Evolutionary conservation across 2,329 filamentous ascomycete species (phyloP).

Genomic region (Sarocladium strictum): DNA sequence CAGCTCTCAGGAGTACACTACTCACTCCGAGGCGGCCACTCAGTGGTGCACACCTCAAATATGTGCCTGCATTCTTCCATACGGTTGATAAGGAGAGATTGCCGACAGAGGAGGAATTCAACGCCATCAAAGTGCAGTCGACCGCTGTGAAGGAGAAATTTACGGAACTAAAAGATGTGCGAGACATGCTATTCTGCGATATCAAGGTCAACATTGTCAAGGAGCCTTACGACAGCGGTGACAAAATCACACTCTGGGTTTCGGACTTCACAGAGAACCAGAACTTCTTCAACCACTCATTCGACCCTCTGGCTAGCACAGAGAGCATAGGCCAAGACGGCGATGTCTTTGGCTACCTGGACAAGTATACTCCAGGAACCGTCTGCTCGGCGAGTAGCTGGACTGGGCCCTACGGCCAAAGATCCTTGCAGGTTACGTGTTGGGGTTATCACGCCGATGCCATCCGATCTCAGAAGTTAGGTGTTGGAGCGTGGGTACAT

Average conservation of each 20-base stretch:
- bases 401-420: conserved; percentile 68
- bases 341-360: conserved; percentile 50
- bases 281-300: conserved; percentile 48
- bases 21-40: conserved; percentile 16
- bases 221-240: conserved; percentile 35
- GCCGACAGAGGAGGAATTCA: conserved; percentile 38
- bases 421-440: conserved; percentile 64
- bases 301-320: conserved; percentile 22
- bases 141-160: conserved; percentile 50
- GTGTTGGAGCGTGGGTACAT: conserved; percentile 54
- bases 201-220: conserved; percentile 65
- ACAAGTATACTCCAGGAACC: conserved; percentile 15
- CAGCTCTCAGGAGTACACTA: conserved; percentile 19
- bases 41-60: conserved; percentile 28
- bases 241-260: conserved; percentile 60
- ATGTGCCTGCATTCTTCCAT: conserved; percentile 44
- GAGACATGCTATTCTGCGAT: conserved; percentile 54
- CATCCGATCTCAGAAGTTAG: conserved; percentile 46
- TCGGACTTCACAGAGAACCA: conserved; percentile 77
- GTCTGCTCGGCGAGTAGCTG: conserved; percentile 38
- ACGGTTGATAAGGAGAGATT: conserved; percentile 35
- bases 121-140: conserved; percentile 30
- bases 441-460: conserved; percentile 61
- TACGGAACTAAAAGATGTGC: conserved; percentile 57
- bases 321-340: conserved; percentile 36